Conservation (phyloP, 192 early-diverging fungal genomes). For the Dispira parvispora region DNA sequence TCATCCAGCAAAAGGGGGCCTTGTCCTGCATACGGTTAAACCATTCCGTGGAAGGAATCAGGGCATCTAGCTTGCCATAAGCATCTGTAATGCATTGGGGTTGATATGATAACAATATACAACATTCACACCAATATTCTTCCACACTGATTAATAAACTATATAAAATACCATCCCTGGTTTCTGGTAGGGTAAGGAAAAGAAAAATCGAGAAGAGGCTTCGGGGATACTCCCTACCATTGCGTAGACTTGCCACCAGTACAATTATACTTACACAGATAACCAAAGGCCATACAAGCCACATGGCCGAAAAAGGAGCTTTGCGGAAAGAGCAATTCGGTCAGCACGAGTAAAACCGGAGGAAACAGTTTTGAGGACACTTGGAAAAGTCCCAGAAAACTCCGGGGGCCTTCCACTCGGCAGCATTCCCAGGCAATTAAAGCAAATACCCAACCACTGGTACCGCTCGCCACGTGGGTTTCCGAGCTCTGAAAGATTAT, state of each 20-base stretch:
- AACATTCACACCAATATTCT: not conserved
- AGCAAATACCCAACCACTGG: conserved; percentile 1
- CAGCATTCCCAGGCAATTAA: conserved; percentile 1
- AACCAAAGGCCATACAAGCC: not conserved
- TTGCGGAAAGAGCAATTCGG: not conserved
- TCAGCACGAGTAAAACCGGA: not conserved
- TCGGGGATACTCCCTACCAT: not conserved
- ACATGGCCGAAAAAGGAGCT: conserved; percentile 1
- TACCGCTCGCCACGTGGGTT: not conserved
- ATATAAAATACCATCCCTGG: not conserved
- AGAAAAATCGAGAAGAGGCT: not conserved
- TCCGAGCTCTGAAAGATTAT: not conserved
- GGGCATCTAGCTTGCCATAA: not conserved
- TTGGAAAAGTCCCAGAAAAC: not conserved
- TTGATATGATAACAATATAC: not conserved
- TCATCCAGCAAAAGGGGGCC: not conserved
- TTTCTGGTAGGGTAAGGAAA: not conserved
- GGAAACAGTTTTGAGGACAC: not conserved
- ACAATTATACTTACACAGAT: not conserved
- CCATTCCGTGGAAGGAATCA: not conserved
- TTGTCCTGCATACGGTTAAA: not conserved
- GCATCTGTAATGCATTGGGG: not conserved
- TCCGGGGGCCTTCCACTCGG: not conserved
- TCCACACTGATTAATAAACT: not conserved
- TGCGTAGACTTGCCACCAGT: not conserved